Evolutionary conservation across 768 basidiomycete genomes (phyloP), one percentile per base, ranked within the genome.

Genomic region (Podaxis sp.): DNA sequence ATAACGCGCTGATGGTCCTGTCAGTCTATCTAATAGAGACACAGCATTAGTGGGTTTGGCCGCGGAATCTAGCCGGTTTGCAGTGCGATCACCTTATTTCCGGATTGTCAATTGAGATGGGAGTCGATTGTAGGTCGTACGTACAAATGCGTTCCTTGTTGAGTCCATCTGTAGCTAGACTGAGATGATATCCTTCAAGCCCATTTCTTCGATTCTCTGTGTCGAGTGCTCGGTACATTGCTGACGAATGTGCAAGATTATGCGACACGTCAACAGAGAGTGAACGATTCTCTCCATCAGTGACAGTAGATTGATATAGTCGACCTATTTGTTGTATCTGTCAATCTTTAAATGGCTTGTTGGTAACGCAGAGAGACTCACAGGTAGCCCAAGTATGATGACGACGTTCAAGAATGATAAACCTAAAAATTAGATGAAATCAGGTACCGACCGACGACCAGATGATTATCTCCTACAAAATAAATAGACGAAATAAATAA

Each of bases 401-500:
- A 59, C 32, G 16, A 55, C 44, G 28, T 63, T 63, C 25, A 42
- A 16, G 5, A 55, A 48, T 27, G 62, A 59, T 50, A 63, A 23
- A 23, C 50, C 61, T 62, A 50, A 32, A 61, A 36, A 14, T 18
- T 7, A 13, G 37, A 36, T 61, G 16, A 61, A 44, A n/a, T 37
- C 40, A 5, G 16, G 16, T 13, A 10, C 42, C 16, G 18, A 32
- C 18, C 13, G 18, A 13, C 10, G 46, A 48, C 25, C 14, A 44
- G 28, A n/a, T 25, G 36, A 21, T 40, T 21, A 18, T 35, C 28
- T 28, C 46, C 37, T 27, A 63, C 57, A 28, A 44, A 63, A 59
- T 42, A 63, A 55, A 50, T 63, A 63, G 11, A 37, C 36, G 44
- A 59, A 63, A 59, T 63, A 63, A 53, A 59, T 55, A 50, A 63